Percentiles rank a stretch among this genome's conserved stretches.
These are phyloP conservation scores for Massarina eburnea DNA, from an alignment of 2,329 filamentous ascomycete genomes.

Conservation along the genomic window DNA sequence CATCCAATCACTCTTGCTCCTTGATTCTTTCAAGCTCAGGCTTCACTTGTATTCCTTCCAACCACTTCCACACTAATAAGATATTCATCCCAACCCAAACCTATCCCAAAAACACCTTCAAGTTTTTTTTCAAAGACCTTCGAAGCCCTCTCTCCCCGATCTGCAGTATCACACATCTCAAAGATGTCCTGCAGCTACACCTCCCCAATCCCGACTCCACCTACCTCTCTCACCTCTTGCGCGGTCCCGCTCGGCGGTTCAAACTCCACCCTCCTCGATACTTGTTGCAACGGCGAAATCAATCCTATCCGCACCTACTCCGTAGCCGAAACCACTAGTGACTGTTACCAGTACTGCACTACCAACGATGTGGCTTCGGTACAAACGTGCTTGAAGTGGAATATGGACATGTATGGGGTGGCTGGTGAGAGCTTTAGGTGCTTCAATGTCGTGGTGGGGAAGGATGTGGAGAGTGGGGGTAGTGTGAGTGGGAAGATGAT, in stretches of 20 bases:
- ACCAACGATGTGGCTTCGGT: constrained; percentile 15
- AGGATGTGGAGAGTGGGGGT: not conserved
- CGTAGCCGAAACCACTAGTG: constrained; percentile 11
- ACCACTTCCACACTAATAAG: too few species aligned
- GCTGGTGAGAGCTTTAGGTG: constrained; percentile 5
- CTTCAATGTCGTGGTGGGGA: constrained; percentile 7
- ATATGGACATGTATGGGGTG: constrained; percentile 4
- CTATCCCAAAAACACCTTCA: not conserved
- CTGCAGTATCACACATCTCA: constrained; percentile 12
- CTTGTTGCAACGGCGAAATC: constrained; percentile 34
- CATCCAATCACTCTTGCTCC: too few species aligned
- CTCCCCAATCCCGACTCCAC: constrained; percentile 21
- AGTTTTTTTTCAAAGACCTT: not conserved
- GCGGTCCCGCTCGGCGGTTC: constrained; percentile 28
- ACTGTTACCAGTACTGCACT: constrained; percentile 31
- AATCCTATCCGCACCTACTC: constrained; percentile 26
- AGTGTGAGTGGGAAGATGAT: not conserved
- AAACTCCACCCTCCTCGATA: constrained; percentile 31
- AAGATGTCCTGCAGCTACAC: constrained; percentile 13
- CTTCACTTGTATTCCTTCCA: too few species aligned
- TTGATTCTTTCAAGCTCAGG: too few species aligned
- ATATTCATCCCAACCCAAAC: too few species aligned
- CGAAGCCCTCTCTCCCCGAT: not conserved
- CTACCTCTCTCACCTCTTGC: constrained; percentile 24
- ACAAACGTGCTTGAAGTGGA: constrained; percentile 8